phyloP scores from a whole-genome alignment of 2,329 filamentous ascomycete genomes.

The Claviceps monticola region DNA sequence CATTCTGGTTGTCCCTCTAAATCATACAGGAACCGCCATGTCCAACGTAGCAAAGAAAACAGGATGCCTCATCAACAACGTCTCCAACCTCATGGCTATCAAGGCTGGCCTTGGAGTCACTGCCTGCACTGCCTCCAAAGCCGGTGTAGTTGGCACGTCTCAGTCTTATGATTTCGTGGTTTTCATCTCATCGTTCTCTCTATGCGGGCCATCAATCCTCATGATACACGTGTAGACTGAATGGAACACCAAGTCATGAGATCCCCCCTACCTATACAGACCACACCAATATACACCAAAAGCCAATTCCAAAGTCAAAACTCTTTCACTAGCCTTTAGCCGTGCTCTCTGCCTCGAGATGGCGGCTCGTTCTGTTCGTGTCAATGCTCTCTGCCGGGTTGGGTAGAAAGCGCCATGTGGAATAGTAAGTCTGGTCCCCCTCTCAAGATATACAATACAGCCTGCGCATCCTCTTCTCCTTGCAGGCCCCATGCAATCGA shows the following conservation, averaged over 20 bases:
- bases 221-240: too few relatives aligned
- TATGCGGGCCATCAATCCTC: not conserved
- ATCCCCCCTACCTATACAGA: conserved; percentile 5
- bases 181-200: conserved; percentile 4
- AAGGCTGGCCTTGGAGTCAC: conserved; percentile 57
- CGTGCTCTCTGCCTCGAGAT: conserved; percentile 51
- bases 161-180: not conserved
- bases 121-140: conserved; percentile 68
- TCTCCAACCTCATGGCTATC: conserved; percentile 60
- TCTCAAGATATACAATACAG: conserved; percentile 1
- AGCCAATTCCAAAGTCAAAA: not conserved
- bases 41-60: not conserved
- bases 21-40: too few relatives aligned
- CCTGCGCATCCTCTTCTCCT: not conserved
- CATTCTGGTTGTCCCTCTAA: too few relatives aligned
- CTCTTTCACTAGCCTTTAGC: conserved; percentile 42
- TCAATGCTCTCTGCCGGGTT: conserved; percentile 70
- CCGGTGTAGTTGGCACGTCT: conserved; percentile 54
- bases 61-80: conserved; percentile 61
- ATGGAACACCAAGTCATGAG: too few relatives aligned
- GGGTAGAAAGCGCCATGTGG: conserved; percentile 72
- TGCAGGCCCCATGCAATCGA: not conserved
- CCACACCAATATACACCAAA: not conserved
- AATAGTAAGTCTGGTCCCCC: conserved; percentile 35
- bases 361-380: conserved; percentile 47